These are phyloP conservation scores for Rutstroemia sp. DNA, from an alignment of 2,329 filamentous ascomycete species.

Conservation along the genomic window DNA sequence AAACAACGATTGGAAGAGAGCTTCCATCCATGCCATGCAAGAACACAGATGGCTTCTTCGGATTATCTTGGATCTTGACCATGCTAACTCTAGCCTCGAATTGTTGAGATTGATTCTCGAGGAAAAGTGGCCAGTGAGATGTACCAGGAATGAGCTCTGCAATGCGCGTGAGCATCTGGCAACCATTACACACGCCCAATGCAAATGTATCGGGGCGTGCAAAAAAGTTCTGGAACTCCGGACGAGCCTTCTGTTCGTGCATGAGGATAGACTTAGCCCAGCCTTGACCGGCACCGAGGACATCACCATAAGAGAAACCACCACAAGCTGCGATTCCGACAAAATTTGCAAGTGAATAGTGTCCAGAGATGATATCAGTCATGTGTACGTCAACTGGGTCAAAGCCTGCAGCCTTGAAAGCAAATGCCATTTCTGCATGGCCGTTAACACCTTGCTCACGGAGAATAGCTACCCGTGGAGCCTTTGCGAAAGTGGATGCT, in stretches of 20 bases:
- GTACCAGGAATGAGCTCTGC: conserved; percentile 84
- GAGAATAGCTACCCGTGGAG: conserved; percentile 79
- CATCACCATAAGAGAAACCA: conserved; percentile 86
- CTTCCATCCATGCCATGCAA: conserved; percentile 81
- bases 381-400: conserved; percentile 92
- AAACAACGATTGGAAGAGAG: conserved; percentile 75
- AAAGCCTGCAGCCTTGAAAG: conserved; percentile 87
- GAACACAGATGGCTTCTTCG: conserved; percentile 65
- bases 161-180: conserved; percentile 83
- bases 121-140: conserved; percentile 75
- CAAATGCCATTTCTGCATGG: conserved; percentile 95
- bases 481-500: conserved; percentile 45
- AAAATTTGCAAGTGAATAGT: conserved; percentile 68
- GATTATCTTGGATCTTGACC: conserved; percentile 67
- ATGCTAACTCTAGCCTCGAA: conserved; percentile 86
- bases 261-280: conserved; percentile 93
- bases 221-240: conserved; percentile 81
- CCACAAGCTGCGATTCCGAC: conserved; percentile 89
- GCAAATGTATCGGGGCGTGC: conserved; percentile 82
- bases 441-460: conserved; percentile 95
- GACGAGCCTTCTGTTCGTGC: conserved; percentile 63
- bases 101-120: conserved; percentile 76
- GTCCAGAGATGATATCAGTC: conserved; percentile 79
- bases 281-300: conserved; percentile 88
- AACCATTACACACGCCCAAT: conserved; percentile 94